Percentiles rank a stretch among this genome's conserved stretches.
These are phyloP conservation scores for Gynostemma pentaphyllum DNA, from an alignment of 306 rosid genomes.

Conservation along the genomic window DNA sequence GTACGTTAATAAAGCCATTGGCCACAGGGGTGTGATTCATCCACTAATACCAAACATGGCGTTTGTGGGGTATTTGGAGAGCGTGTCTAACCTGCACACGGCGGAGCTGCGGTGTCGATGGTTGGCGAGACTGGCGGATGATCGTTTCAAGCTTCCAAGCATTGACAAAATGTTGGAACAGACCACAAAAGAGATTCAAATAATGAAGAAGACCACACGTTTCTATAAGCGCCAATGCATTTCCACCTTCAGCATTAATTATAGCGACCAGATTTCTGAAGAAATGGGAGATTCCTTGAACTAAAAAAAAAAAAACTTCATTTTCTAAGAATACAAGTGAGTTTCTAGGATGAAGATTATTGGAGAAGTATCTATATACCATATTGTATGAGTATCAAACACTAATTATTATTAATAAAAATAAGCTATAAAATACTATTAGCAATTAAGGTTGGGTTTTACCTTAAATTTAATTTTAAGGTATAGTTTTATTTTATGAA, in stretches of 20 bases:
- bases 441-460: too few relatives aligned
- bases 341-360: too few relatives aligned
- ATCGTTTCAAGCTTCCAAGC: slow-evolving; percentile 43
- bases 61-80: slow-evolving; percentile 50
- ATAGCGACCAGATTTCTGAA: slow-evolving; percentile 38
- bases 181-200: slow-evolving; percentile 15
- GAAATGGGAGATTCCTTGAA: slow-evolving; percentile 25
- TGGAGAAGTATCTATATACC: too few relatives aligned
- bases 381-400: too few relatives aligned
- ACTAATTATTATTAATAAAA: too few relatives aligned
- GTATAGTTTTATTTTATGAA: too few relatives aligned
- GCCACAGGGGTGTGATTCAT: slow-evolving; percentile 44
- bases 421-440: too few relatives aligned
- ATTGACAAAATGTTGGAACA: slow-evolving; percentile 33
- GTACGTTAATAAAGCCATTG: too few relatives aligned
- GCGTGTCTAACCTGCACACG: slow-evolving; percentile 43
- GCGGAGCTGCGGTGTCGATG: slow-evolving; percentile 50
- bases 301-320: not conserved
- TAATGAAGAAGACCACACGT: slow-evolving; percentile 41
- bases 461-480: too few relatives aligned
- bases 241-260: slow-evolving; percentile 56
- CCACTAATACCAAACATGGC: slow-evolving; percentile 51
- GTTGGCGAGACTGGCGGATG: slow-evolving; percentile 31
- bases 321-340: too few relatives aligned
- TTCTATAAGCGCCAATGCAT: slow-evolving; percentile 47